phyloP scores from a whole-genome alignment of 2,329 filamentous ascomycete genomes.

The Remersonia thermophila region DNA sequence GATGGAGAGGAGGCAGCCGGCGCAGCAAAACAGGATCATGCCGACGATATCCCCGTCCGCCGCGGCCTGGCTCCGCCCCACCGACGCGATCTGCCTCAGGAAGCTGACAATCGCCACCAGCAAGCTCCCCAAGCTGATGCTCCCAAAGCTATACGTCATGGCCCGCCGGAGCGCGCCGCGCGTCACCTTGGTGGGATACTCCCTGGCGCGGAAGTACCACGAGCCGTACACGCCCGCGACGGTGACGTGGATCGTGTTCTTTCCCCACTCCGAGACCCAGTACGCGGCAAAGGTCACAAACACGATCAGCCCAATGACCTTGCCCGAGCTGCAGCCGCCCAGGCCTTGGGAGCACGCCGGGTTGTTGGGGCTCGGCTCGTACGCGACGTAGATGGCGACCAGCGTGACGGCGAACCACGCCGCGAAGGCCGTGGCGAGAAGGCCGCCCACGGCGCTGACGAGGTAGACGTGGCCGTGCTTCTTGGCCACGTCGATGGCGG shows the following conservation, averaged over 20 bases:
- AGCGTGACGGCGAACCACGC: slow-evolving; percentile 82
- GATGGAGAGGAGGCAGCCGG: slow-evolving; percentile 64
- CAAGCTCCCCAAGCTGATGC: slow-evolving; percentile 75
- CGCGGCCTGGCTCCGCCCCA: slow-evolving; percentile 56
- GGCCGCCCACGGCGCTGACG: slow-evolving; percentile 70
- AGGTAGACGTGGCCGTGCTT: slow-evolving; percentile 75
- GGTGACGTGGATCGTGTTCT: slow-evolving; percentile 82
- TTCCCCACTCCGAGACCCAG: slow-evolving; percentile 88
- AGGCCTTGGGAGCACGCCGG: slow-evolving; percentile 38
- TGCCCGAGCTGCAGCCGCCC: slow-evolving; percentile 58
- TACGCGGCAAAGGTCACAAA: slow-evolving; percentile 88
- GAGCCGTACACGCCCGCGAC: slow-evolving; percentile 82
- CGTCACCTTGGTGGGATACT: slow-evolving; percentile 66
- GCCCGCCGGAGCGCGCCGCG: slow-evolving; percentile 71
- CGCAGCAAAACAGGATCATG: slow-evolving; percentile 55
- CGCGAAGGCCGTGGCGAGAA: slow-evolving; percentile 61
- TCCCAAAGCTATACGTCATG: slow-evolving; percentile 84
- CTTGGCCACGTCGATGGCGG: slow-evolving; percentile 73
- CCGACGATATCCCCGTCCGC: slow-evolving; percentile 56
- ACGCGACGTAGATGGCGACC: slow-evolving; percentile 76
- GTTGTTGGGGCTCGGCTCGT: slow-evolving; percentile 49
- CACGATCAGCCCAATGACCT: slow-evolving; percentile 71
- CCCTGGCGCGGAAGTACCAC: slow-evolving; percentile 73
- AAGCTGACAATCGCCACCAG: slow-evolving; percentile 80
- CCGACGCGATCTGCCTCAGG: slow-evolving; percentile 66